Base-by-base conservation (phyloP, 768 basidiomycete genomes). In the Serendipita vermifera region DNA sequence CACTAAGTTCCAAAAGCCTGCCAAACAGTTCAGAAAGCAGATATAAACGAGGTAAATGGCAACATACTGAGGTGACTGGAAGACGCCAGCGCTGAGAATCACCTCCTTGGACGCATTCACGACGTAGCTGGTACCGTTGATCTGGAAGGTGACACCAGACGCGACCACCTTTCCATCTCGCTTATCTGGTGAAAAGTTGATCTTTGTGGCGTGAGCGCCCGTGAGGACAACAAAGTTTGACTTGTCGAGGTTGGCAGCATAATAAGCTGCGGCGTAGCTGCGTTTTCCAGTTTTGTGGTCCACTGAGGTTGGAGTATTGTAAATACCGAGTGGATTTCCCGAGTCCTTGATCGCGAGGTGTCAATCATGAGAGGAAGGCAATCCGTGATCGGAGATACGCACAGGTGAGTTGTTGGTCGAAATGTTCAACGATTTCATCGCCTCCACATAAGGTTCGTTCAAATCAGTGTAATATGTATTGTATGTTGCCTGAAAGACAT, bases 1-100 rank as follows among this genome's bases (percentile, higher is more conserved):
- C 85, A 0, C 82, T 83, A 2, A 81, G 66, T 61, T 81, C 77
- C 1, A 81, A 72, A 6, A 83, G 32, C 9, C 46, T 51, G 3
- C 7, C 7, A 31, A 51, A 41, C 9, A n/a, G 1, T 41, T 41
- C 39, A 41, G 39, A 7, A 7, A 7, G 26, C 1, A 41, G 14
- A n/a, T n/a, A n/a, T 5, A 27, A 46, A 24, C n/a, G 9, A 20
- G 3, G 31, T 17, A 27, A 31, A 26, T n/a, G 35, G 36, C 2
- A 15, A 55, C 54, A 17, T 3, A 55, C 32, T 38, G 36, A 9
- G 36, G 54, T 7, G 54, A 55, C 33, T 51, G 46, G 55, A 48
- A 27, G 6, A 62, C 66, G 27, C 73, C 75, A 3, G 72, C 69
- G 41, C 66, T 69, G 2, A 80, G 64, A 48, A 81, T 72, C 29